Conservation (phyloP, 148 eudicot species). For the Talinum fruticosum region DNA sequence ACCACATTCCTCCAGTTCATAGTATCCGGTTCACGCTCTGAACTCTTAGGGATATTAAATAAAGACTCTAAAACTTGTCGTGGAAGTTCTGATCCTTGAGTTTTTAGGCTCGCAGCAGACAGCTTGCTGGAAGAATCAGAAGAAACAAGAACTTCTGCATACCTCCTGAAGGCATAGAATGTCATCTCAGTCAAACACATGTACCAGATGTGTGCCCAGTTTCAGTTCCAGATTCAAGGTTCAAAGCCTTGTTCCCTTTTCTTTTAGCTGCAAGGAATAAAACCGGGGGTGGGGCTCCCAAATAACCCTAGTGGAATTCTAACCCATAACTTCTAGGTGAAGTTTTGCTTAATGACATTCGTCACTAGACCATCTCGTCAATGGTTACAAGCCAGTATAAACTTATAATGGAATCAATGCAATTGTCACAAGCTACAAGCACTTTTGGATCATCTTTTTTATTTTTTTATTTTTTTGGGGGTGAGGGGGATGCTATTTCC, state of each 20-base stretch:
- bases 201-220: not conserved
- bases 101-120: slow-evolving; percentile 25
- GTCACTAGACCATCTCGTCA: not conserved
- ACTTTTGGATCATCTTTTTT: not conserved
- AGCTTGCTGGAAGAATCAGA: slow-evolving; percentile 36
- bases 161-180: slow-evolving; percentile 44
- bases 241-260: not conserved
- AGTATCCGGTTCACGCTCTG: slow-evolving; percentile 59
- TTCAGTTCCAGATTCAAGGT: slow-evolving; percentile 8
- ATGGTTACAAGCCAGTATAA: not conserved
- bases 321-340: too few relatives aligned
- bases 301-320: too few relatives aligned
- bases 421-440: not conserved
- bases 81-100: slow-evolving; percentile 53
- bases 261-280: not conserved
- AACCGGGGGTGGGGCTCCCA: not conserved
- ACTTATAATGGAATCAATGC: not conserved
- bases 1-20: slow-evolving; percentile 92
- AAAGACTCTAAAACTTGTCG: slow-evolving; percentile 71
- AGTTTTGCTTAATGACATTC: too few relatives aligned
- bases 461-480: not conserved
- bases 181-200: slow-evolving; percentile 17
- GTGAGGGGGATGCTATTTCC: not conserved
- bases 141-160: slow-evolving; percentile 51
- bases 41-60: slow-evolving; percentile 58